Conservation (phyloP, 768 basidiomycete genomes). For the Rhodocollybia butyracea region DNA sequence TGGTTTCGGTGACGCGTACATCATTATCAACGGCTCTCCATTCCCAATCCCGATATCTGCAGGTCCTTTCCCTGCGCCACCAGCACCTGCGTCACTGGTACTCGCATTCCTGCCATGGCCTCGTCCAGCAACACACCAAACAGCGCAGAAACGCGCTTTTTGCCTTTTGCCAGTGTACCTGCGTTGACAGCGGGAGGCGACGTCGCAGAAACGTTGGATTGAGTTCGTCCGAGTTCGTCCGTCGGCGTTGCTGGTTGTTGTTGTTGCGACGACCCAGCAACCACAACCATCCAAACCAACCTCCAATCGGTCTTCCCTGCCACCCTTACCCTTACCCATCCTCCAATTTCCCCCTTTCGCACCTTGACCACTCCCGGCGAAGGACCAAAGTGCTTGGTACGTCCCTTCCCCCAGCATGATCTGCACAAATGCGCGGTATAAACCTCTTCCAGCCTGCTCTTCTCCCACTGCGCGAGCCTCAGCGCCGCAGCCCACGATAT, state of each 20-base stretch:
- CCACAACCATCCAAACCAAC: conserved; percentile 79
- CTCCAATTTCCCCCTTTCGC: conserved; percentile 82
- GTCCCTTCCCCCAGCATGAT: conserved; percentile 62
- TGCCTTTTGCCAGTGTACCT: conserved; percentile 10
- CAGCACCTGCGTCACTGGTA: too few species aligned
- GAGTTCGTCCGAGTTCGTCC: conserved; percentile 17
- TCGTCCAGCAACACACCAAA: conserved; percentile 44
- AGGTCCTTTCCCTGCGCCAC: too few species aligned
- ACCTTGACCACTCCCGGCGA: too few species aligned
- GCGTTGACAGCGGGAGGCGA: not conserved
- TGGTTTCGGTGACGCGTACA: conserved; percentile 62
- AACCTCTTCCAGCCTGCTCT: conserved; percentile 91
- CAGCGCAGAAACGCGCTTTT: conserved; percentile 66
- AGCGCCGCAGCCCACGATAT: conserved; percentile 91
- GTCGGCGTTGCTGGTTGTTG: too few species aligned
- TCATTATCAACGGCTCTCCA: conserved; percentile 49
- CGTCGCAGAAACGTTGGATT: conserved; percentile 23
- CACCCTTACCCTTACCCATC: conserved; percentile 85
- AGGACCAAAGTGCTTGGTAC: conserved; percentile 61
- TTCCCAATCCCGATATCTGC: too few species aligned
- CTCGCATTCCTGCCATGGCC: conserved; percentile 15
- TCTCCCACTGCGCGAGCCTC: conserved; percentile 91
- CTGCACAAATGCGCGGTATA: conserved; percentile 91
- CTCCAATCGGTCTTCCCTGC: conserved; percentile 99
- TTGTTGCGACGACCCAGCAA: conserved; percentile 31